Evolutionary conservation across 176 grass and related monocot genomes (phyloP).

Genomic region (Eragrostis nindensis): DNA sequence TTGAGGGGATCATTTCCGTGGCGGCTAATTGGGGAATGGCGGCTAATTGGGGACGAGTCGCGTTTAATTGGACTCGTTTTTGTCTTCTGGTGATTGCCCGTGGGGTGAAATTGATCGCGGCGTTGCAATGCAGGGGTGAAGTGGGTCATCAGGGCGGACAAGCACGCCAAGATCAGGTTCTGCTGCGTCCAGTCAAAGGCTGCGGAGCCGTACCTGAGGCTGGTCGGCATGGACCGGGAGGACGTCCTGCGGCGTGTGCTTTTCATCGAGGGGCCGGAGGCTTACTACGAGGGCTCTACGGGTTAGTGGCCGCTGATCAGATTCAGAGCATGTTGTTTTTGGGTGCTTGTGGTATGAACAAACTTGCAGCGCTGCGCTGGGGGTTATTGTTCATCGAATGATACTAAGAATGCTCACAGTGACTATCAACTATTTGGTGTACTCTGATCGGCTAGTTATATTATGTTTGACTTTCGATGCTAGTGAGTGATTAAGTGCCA

Average conservation of each 20-base stretch:
- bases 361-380: background rate
- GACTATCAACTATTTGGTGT: background rate
- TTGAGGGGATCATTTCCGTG: slow-evolving; percentile 13
- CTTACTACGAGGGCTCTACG: slow-evolving; percentile 85
- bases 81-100: background rate
- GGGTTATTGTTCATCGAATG: slow-evolving; percentile 2
- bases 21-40: slow-evolving; percentile 2
- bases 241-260: slow-evolving; percentile 81
- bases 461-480: background rate
- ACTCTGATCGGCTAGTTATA: background rate
- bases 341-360: slow-evolving; percentile 10
- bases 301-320: slow-evolving; percentile 37
- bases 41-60: slow-evolving; percentile 12
- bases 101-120: background rate
- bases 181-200: slow-evolving; percentile 93
- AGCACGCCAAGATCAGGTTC: slow-evolving; percentile 90
- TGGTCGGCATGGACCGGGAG: slow-evolving; percentile 75
- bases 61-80: background rate
- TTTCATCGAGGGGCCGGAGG: slow-evolving; percentile 78
- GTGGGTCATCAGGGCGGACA: slow-evolving; percentile 79
- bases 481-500: background rate
- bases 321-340: background rate
- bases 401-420: background rate
- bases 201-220: slow-evolving; percentile 80
- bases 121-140: slow-evolving; percentile 67